These are phyloP conservation scores for Biscutella laevigata DNA, from an alignment of 441 rosid genomes.

Conservation along the genomic window DNA sequence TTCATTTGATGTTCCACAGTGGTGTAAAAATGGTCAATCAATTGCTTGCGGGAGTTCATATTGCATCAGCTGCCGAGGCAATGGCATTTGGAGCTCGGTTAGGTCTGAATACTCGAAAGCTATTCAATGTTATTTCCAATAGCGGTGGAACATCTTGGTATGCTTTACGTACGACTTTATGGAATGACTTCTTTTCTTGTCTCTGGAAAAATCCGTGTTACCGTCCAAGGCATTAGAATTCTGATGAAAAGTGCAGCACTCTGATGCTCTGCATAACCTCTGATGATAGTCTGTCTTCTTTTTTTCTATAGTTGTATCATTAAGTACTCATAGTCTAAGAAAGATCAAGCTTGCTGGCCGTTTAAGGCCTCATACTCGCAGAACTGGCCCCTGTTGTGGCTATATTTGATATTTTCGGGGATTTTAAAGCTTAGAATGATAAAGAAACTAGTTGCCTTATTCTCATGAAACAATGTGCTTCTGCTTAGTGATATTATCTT, in stretches of 20 bases:
- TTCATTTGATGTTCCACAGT: slow-evolving; percentile 32
- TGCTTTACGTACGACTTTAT: slow-evolving; percentile 21
- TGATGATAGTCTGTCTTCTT: not conserved
- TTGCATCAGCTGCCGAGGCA: slow-evolving; percentile 95
- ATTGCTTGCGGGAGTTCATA: slow-evolving; percentile 96
- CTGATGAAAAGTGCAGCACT: slow-evolving; percentile 14
- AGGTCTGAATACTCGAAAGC: slow-evolving; percentile 73
- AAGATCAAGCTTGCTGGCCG: not conserved
- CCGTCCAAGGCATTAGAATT: not conserved
- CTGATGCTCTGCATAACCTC: slow-evolving; percentile 5
- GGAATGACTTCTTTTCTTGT: not conserved
- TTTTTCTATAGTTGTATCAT: not conserved
- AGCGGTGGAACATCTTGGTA: slow-evolving; percentile 89
- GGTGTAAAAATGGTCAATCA: slow-evolving; percentile 94
- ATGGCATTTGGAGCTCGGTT: slow-evolving; percentile 94
- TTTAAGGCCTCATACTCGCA: not conserved
- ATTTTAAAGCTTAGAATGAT: not conserved
- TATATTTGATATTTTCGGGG: not conserved
- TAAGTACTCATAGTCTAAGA: not conserved
- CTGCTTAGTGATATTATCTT: not conserved
- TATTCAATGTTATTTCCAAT: slow-evolving; percentile 55
- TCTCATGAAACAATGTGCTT: not conserved
- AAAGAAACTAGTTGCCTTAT: not conserved
- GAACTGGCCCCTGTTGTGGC: not conserved
- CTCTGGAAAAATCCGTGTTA: not conserved